Evolutionary conservation across 73 alveolate genomes (phyloP).

Genomic region (Paramecium octaurelia): DNA sequence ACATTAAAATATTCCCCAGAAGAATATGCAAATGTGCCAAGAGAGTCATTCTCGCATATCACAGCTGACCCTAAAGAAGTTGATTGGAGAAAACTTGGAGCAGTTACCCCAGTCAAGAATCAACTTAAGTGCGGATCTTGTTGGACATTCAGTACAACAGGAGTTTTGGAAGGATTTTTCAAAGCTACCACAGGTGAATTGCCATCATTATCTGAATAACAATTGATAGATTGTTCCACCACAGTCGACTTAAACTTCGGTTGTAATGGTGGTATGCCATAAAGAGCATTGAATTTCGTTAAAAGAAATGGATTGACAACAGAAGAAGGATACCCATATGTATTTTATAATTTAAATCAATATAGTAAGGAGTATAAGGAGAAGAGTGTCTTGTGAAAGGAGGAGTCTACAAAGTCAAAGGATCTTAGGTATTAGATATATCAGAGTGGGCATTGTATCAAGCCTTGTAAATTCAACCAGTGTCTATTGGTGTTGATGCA

Average conservation of each 20-base stretch:
- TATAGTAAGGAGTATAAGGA: slow-evolving; percentile 44
- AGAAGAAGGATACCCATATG: slow-evolving; percentile 72
- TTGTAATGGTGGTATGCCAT: slow-evolving; percentile 89
- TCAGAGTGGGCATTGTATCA: slow-evolving; percentile 31
- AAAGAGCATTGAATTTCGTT: slow-evolving; percentile 69
- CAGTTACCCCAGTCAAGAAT: slow-evolving; percentile 63
- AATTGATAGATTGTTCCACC: slow-evolving; percentile 81
- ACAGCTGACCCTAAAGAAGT: slow-evolving; percentile 41
- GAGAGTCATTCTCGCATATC: background rate
- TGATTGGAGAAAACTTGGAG: slow-evolving; percentile 45
- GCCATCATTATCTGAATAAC: slow-evolving; percentile 70
- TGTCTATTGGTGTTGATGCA: slow-evolving; percentile 71
- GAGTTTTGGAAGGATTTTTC: slow-evolving; percentile 72
- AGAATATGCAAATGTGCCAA: background rate
- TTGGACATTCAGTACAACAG: slow-evolving; percentile 88
- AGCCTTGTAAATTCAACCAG: slow-evolving; percentile 57
- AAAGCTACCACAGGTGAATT: slow-evolving; percentile 46
- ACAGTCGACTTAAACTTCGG: slow-evolving; percentile 66
- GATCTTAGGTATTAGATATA: background rate
- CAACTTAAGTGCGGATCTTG: slow-evolving; percentile 87
- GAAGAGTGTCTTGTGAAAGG: slow-evolving; percentile 54
- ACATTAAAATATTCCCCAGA: background rate
- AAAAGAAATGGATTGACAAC: slow-evolving; percentile 67
- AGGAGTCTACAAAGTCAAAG: background rate
- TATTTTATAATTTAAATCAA: background rate